Conservation (phyloP, 2,329 filamentous ascomycete genomes). For the Aspergillus fijiensis region DNA sequence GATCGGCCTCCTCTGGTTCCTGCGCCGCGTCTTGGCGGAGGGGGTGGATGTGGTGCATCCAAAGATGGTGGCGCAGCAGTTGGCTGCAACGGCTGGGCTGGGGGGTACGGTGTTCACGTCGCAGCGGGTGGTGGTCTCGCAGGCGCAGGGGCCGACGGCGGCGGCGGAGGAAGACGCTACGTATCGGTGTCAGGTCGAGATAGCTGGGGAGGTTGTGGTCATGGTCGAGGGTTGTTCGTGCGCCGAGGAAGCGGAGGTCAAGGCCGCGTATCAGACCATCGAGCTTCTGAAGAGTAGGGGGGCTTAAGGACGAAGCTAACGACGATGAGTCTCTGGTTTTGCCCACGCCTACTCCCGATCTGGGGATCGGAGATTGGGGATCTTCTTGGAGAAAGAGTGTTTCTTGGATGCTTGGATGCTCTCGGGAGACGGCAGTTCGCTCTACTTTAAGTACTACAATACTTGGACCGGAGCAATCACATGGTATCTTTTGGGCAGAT, state of each 20-base stretch:
- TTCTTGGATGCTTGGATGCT: too few relatives aligned
- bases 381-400: neutral
- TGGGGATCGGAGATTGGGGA: neutral
- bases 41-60: constrained; percentile 59
- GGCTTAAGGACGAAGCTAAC: neutral
- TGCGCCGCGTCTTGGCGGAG: constrained; percentile 60
- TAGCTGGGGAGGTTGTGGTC: constrained; percentile 19
- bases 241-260: constrained; percentile 32
- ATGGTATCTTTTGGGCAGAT: too few relatives aligned
- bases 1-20: constrained; percentile 64
- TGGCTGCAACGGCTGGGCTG: constrained; percentile 41
- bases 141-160: constrained; percentile 13
- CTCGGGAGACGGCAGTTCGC: too few relatives aligned
- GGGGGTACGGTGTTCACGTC: constrained; percentile 5
- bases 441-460: too few relatives aligned
- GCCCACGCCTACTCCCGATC: too few relatives aligned
- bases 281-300: constrained; percentile 11
- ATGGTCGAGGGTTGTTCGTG: constrained; percentile 26
- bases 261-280: constrained; percentile 23
- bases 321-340: neutral
- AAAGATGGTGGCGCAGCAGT: constrained; percentile 66
- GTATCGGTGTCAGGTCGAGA: constrained; percentile 21
- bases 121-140: constrained; percentile 18
- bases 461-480: too few relatives aligned
- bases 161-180: constrained; percentile 15